Base-by-base conservation (phyloP, 2,329 filamentous ascomycete genomes). In the Cladophialophora bantiana region DNA sequence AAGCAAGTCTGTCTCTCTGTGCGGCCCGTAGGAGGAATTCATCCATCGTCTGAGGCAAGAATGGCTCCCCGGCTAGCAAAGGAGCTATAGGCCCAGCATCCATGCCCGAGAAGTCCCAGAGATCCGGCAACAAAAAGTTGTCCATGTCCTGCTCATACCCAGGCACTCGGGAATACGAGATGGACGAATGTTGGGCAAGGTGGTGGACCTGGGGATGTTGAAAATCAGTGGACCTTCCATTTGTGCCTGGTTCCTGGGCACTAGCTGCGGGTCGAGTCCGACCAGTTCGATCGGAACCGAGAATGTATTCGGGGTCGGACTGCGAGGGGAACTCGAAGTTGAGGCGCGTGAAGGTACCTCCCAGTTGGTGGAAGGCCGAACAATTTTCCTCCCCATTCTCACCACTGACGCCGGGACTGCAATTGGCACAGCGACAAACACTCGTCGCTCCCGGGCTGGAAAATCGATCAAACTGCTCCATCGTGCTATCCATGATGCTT, bases 401-500 rank as follows among this genome's bases (percentile, higher is more conserved):
- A n/a, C n/a, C 45, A n/a, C 18, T 9, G 45, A 52, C 45, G 45
- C 45, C 7, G 45, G 45, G 45, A 9, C n/a, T 52, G 45, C 45
- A 52, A 18, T 52, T 52, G 18, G 45, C 45, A 18, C 45, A 52
- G 45, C 18, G 45, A 26, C 45, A 52, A n/a, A 52, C 45, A n/a
- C 45, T 26, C 45, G 45, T 52, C 12, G n/a, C 45, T 18, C 10
- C 45, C n/a, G 45, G 45, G 3, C n/a, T 10, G 45, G 45, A 52
- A 26, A 52, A 52, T n/a, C 6, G 45, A n/a, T 52, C 45, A n/a
- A 52, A 31, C n/a, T 58, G 55, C 38, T 58, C 55, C 55, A 42
- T 58, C 35, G 55, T 58, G 55, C 34, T 58, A 20, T 58, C 31
- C 13, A 58, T 58, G 34, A 58, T 58, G 34, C 36, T 32, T 58